A percentile compares a stretch with the other conserved stretches of the same genome.
Evolutionary conservation across 306 rosid genomes (phyloP).

Genomic region (Quercus gilva): DNA sequence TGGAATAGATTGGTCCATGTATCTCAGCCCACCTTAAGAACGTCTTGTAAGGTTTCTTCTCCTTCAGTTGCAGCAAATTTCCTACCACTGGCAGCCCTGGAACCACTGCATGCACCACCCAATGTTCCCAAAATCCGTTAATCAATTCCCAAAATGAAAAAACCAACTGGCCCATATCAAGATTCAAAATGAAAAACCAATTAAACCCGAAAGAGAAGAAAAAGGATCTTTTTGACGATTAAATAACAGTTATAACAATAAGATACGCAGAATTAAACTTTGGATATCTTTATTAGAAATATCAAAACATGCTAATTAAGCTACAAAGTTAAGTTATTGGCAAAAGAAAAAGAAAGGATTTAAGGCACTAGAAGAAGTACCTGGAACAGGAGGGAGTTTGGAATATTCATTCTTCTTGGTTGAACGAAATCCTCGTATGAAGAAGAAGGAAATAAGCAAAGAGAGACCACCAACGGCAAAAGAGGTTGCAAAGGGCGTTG

Average conservation of each 20-base stretch:
- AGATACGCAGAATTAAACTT: too few relatives aligned
- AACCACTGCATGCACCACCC: conserved; percentile 49
- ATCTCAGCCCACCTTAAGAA: conserved; percentile 63
- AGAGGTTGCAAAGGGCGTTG: conserved; percentile 33
- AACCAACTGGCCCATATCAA: too few relatives aligned
- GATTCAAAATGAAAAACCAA: neutral
- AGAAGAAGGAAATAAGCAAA: conserved; percentile 23
- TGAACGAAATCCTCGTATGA: neutral
- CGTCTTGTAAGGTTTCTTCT: conserved; percentile 90
- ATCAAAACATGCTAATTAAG: too few relatives aligned
- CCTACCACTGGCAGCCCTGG: conserved; percentile 83
- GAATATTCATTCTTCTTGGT: conserved; percentile 12
- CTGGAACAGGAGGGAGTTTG: conserved; percentile 65
- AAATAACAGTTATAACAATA: too few relatives aligned
- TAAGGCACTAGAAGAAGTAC: conserved; percentile 18
- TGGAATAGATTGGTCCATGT: conserved; percentile 77
- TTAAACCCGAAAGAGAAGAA: too few relatives aligned
- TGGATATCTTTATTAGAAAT: too few relatives aligned
- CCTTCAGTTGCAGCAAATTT: conserved; percentile 85
- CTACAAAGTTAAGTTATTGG: too few relatives aligned
- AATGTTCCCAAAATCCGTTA: neutral
- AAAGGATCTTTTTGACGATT: too few relatives aligned
- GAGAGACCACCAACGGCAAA: conserved; percentile 46
- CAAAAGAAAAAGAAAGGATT: neutral
- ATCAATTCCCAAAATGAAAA: neutral